These are phyloP conservation scores for Aotearoamyces nothofagi DNA, from an alignment of 2,329 filamentous ascomycete species.

Conservation along the genomic window DNA sequence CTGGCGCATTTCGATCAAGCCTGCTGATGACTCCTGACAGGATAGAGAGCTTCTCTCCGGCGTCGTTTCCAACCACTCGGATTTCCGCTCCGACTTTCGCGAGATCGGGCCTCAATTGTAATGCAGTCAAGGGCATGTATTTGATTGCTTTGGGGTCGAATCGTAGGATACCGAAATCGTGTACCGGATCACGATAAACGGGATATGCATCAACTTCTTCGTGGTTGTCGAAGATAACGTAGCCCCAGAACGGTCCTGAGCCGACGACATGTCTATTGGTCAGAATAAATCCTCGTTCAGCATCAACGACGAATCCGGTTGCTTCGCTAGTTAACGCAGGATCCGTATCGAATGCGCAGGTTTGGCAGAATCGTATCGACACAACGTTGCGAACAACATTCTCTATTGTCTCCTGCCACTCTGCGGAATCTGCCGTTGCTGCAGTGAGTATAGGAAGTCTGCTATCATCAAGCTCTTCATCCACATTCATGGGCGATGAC, in stretches of 20 bases:
- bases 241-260: slow-evolving; percentile 92
- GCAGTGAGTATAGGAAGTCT: slow-evolving; percentile 27
- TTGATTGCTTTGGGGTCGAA: slow-evolving; percentile 95
- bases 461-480: slow-evolving; percentile 23
- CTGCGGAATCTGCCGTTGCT: slow-evolving; percentile 49
- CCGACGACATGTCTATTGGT: slow-evolving; percentile 91
- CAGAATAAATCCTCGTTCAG: slow-evolving; percentile 71
- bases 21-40: slow-evolving; percentile 94
- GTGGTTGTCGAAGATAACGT: slow-evolving; percentile 97
- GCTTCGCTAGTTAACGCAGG: slow-evolving; percentile 86
- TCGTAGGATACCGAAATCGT: slow-evolving; percentile 93
- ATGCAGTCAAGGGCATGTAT: slow-evolving; percentile 79
- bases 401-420: slow-evolving; percentile 95
- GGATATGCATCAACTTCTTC: slow-evolving; percentile 92
- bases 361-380: slow-evolving; percentile 98
- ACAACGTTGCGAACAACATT: slow-evolving; percentile 90
- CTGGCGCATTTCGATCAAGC: slow-evolving; percentile 88
- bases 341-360: slow-evolving; percentile 96
- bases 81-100: slow-evolving; percentile 90
- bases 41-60: slow-evolving; percentile 95
- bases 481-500: slow-evolving; percentile 11
- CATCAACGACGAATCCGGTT: slow-evolving; percentile 94
- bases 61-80: slow-evolving; percentile 94
- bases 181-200: slow-evolving; percentile 93
- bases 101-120: slow-evolving; percentile 70